Percentiles rank a stretch among this genome's conserved stretches.
phyloP scores from a whole-genome alignment of 257 asterid species.

The Plectranthus barbatus region DNA sequence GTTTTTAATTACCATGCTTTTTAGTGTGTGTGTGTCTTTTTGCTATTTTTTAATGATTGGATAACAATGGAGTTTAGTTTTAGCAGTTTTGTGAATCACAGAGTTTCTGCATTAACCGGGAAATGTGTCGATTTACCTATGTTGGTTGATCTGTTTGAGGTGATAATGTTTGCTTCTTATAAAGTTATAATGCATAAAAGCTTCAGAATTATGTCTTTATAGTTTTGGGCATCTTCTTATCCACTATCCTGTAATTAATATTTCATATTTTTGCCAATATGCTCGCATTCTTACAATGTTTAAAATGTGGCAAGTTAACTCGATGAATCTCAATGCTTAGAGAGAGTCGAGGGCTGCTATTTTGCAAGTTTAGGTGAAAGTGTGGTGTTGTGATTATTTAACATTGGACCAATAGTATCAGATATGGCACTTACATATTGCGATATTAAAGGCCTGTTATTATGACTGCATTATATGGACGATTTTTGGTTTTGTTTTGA shows the following conservation, averaged over 20 bases:
- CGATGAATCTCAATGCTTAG: neutral
- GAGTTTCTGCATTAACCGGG: conserved; percentile 7
- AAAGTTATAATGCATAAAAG: neutral
- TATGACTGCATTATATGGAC: neutral
- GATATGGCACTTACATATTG: neutral
- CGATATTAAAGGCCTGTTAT: neutral
- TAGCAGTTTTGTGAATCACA: neutral
- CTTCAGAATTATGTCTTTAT: neutral
- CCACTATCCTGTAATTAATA: too few relatives aligned
- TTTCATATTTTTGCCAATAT: neutral
- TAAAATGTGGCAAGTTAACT: neutral
- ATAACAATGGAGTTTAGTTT: neutral
- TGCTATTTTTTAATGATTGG: conserved; percentile 5
- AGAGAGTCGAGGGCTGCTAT: neutral
- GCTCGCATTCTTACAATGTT: neutral
- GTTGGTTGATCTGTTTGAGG: conserved; percentile 7
- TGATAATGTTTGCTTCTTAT: neutral
- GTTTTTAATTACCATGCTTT: neutral
- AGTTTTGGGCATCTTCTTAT: neutral
- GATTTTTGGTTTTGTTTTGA: neutral
- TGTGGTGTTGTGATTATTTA: neutral
- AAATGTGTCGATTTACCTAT: neutral
- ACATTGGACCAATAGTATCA: neutral
- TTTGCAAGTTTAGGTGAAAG: neutral
- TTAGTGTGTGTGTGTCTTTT: neutral